A percentile compares a stretch with the other conserved stretches of the same genome.
Evolutionary conservation across 108 stramenopile species (phyloP).

Genomic region (Conticribra weissflogii): DNA sequence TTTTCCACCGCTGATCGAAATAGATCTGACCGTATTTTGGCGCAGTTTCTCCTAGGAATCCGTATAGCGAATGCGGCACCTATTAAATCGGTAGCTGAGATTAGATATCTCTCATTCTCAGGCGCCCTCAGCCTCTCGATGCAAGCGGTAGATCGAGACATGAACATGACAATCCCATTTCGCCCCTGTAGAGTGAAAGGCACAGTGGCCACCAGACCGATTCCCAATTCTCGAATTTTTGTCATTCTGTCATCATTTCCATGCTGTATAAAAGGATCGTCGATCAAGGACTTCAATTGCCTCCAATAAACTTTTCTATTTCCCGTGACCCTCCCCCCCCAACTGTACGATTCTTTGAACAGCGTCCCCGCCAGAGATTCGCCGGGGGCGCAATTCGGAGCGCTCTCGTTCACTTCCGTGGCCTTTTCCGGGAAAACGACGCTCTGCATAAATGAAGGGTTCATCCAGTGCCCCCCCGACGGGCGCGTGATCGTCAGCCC

Average conservation of each 20-base stretch:
- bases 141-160: slow-evolving; percentile 25
- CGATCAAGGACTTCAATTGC: slow-evolving; percentile 21
- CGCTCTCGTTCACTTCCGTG: not conserved
- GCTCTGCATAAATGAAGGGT: slow-evolving; percentile 11
- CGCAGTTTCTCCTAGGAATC: slow-evolving; percentile 6
- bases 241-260: slow-evolving; percentile 28
- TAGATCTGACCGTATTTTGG: slow-evolving; percentile 3
- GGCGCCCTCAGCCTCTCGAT: not conserved
- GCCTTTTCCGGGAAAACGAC: not conserved
- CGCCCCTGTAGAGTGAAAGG: slow-evolving; percentile 19
- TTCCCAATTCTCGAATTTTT: slow-evolving; percentile 14
- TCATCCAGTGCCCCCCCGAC: slow-evolving; percentile 21
- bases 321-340: not conserved
- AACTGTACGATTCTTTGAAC: slow-evolving; percentile 4
- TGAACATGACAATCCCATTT: slow-evolving; percentile 39
- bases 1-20: slow-evolving; percentile 17
- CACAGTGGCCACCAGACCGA: slow-evolving; percentile 41
- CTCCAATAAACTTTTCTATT: slow-evolving; percentile 24
- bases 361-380: slow-evolving; percentile 12
- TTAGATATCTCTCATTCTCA: slow-evolving; percentile 34
- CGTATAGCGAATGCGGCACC: slow-evolving; percentile 28
- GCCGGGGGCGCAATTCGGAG: slow-evolving; percentile 15
- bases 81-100: slow-evolving; percentile 22
- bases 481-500: slow-evolving; percentile 32
- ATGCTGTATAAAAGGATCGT: slow-evolving; percentile 39